phyloP scores from a whole-genome alignment of 2,329 filamentous ascomycete genomes.

The Sporothrix brasiliensis region DNA sequence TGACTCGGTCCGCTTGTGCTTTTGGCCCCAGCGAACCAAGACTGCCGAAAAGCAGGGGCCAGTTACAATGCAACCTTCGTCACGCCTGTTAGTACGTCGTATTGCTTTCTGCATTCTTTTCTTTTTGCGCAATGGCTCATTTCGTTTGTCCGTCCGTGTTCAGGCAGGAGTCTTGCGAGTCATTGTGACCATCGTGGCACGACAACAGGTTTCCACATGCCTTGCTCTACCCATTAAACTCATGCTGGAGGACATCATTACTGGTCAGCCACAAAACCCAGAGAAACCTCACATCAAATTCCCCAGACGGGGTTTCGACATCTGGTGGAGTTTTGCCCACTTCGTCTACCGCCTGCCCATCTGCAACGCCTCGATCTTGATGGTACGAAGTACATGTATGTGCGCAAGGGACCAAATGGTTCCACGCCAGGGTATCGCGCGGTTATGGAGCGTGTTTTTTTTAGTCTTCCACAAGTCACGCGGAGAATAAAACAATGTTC shows the following conservation, averaged over 20 bases:
- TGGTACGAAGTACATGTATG: neutral
- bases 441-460: no score
- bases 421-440: no score
- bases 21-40: neutral
- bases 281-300: conserved; percentile 4
- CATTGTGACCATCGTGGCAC: no score
- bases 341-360: neutral
- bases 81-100: neutral
- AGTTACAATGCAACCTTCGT: conserved; percentile 11
- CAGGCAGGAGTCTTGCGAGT: neutral
- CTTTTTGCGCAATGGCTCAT: neutral
- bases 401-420: neutral
- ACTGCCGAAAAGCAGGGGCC: neutral
- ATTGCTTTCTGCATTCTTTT: neutral
- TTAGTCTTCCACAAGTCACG: neutral
- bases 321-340: neutral
- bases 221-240: no score
- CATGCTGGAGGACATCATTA: neutral
- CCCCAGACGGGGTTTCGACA: conserved; percentile 6
- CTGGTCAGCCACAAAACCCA: neutral
- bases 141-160: neutral
- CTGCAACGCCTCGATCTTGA: neutral
- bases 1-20: neutral
- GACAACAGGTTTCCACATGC: no score
- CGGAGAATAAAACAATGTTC: neutral